Conservation (phyloP, 129 eudicot genomes). For the sunflower (Helianthus annuus) region HanXRQr2.0-SUNRISE NC_035449.2:64637361-64637860, state of each 20-base stretch:
- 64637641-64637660: slow-evolving; percentile 89
- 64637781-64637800: too few species aligned
- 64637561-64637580: background rate
- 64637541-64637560: background rate
- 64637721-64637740: slow-evolving; percentile 74
- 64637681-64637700: slow-evolving; percentile 86
- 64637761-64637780: slow-evolving; percentile 36
- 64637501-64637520: slow-evolving; percentile 60
- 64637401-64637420: too few species aligned
- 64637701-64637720: slow-evolving; percentile 95
- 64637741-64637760: slow-evolving; percentile 83
- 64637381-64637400: too few species aligned
- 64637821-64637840: too few species aligned
- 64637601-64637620: too few species aligned
- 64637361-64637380: too few species aligned
- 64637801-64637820: too few species aligned
- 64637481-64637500: slow-evolving; percentile 72
- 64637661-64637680: slow-evolving; percentile 84
- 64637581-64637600: background rate
- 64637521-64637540: background rate
- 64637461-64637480: slow-evolving; percentile 93
- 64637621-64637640: slow-evolving; percentile 61
- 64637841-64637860: too few species aligned
- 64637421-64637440: too few species aligned
- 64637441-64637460: slow-evolving; percentile 73